Conservation (phyloP, 352 stramenopile genomes). For the Phytophthora idaei region DNA sequence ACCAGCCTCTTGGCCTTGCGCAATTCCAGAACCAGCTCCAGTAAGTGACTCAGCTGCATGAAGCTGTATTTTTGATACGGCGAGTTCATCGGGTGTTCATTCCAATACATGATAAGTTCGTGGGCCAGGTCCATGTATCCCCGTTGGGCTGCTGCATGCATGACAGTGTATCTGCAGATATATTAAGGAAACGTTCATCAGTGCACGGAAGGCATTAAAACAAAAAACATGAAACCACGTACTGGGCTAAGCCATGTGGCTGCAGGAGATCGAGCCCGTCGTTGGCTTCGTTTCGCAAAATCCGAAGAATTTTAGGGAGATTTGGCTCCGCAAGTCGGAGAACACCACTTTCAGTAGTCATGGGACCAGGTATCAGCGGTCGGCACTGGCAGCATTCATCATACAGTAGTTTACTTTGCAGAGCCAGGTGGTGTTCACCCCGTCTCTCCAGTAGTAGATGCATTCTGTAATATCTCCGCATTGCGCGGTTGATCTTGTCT, state of each 20-base stretch:
- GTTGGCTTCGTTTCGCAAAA: constrained; percentile 65
- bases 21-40: constrained; percentile 56
- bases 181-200: neutral
- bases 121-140: constrained; percentile 69
- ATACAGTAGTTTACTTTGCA: constrained; percentile 75
- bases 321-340: constrained; percentile 72
- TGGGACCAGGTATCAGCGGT: constrained; percentile 56
- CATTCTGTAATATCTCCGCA: constrained; percentile 61
- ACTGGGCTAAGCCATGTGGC: constrained; percentile 68
- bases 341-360: constrained; percentile 59
- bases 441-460: constrained; percentile 47
- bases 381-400: constrained; percentile 78
- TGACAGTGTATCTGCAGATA: constrained; percentile 47
- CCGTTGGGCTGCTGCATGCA: constrained; percentile 70
- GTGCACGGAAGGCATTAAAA: neutral
- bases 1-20: constrained; percentile 57
- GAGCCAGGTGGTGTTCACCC: constrained; percentile 50
- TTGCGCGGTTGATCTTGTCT: constrained; percentile 56
- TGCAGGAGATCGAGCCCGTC: constrained; percentile 64
- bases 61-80: constrained; percentile 72
- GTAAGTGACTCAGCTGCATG: constrained; percentile 49
- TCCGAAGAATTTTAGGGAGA: constrained; percentile 62
- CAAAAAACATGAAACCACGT: constrained; percentile 9
- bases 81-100: constrained; percentile 62
- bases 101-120: constrained; percentile 69